Evolutionary conservation across 495 filamentous ascomycete species (phyloP).

Genomic region (Bacidia rubella): DNA sequence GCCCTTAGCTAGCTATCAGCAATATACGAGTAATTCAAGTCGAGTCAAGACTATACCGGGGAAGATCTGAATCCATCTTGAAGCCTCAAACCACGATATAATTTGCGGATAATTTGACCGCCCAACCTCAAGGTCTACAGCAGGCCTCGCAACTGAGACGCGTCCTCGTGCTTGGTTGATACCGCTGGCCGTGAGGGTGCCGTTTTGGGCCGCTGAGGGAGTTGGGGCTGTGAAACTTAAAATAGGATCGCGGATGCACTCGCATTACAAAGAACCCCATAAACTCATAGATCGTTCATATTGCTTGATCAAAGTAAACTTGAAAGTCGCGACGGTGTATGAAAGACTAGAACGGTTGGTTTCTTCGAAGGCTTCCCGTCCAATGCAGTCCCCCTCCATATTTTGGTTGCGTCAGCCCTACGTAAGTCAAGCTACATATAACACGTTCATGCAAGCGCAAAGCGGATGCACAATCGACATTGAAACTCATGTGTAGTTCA

Average conservation of each 20-base stretch:
- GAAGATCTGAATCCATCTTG: slow-evolving; percentile 47
- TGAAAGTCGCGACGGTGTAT: too few relatives aligned
- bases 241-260: background rate
- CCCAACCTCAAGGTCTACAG: background rate
- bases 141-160: background rate
- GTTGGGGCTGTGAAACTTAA: background rate
- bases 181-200: background rate
- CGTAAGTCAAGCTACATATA: background rate
- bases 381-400: background rate
- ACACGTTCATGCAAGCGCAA: background rate
- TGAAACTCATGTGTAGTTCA: background rate
- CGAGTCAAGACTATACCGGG: slow-evolving; percentile 29
- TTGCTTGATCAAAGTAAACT: too few relatives aligned
- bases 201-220: background rate
- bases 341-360: too few relatives aligned
- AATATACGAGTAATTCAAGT: slow-evolving; percentile 4
- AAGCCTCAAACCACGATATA: background rate
- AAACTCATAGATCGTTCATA: background rate
- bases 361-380: background rate
- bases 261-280: background rate
- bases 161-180: background rate
- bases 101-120: background rate
- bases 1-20: slow-evolving; percentile 32
- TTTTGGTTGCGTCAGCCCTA: background rate
- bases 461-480: too few relatives aligned